Conservation (phyloP, 169 alveolate genomes). For the Miamiensis avidus region DNA sequence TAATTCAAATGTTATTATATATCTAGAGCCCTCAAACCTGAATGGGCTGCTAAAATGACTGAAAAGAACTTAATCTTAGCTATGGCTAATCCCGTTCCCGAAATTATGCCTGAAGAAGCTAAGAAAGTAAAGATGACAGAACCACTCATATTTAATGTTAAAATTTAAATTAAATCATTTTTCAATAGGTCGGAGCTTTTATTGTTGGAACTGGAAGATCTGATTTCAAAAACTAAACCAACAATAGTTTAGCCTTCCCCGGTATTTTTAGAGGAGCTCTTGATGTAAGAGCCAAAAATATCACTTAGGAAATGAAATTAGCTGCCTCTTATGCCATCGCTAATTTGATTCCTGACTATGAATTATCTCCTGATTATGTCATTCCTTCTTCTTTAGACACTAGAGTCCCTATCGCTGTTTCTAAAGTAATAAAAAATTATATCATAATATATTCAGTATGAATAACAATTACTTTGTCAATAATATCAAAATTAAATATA, state of each 20-base stretch:
- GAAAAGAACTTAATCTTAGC: conserved; percentile 60
- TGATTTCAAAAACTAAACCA: conserved; percentile 66
- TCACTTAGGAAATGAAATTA: conserved; percentile 58
- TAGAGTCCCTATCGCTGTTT: conserved; percentile 24
- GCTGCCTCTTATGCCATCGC: conserved; percentile 55
- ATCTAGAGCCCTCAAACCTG: conserved; percentile 44
- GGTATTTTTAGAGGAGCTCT: conserved; percentile 74
- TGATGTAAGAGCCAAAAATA: conserved; percentile 52
- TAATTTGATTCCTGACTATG: neutral
- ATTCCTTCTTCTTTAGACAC: conserved; percentile 53
- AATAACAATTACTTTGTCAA: neutral
- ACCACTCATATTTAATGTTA: no score
- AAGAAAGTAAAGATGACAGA: no score
- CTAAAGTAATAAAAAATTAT: conserved; percentile 17
- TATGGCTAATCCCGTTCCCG: conserved; percentile 72
- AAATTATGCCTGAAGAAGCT: conserved; percentile 64
- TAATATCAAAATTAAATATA: no score
- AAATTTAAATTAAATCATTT: no score
- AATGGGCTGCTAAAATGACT: conserved; percentile 47
- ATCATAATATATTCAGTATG: conserved; percentile 50
- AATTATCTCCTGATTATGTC: conserved; percentile 26
- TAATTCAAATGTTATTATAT: no score
- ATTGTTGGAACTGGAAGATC: conserved; percentile 74
- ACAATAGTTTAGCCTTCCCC: conserved; percentile 67
- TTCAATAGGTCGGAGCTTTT: conserved; percentile 23